Percentiles rank a stretch among this genome's conserved stretches.
phyloP scores from a whole-genome alignment of 2,329 filamentous ascomycete genomes.

The Colletotrichum spaethianum region DNA sequence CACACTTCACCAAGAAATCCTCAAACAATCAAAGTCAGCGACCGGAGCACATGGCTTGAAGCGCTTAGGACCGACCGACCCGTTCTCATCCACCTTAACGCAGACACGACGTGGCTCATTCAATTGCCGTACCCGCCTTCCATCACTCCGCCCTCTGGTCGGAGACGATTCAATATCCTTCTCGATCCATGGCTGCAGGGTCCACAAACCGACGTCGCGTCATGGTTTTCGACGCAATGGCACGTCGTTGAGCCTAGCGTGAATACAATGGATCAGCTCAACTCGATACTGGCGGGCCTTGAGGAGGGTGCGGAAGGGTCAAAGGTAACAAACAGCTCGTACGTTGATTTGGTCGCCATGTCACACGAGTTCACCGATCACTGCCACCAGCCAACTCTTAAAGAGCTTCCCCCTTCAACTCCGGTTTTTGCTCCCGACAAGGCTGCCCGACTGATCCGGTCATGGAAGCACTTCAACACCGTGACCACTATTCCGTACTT shows the following conservation, averaged over 20 bases:
- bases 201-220: conserved; percentile 73
- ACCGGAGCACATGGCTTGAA: conserved; percentile 24
- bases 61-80: conserved; percentile 45
- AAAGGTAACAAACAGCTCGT: conserved; percentile 46
- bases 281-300: conserved; percentile 63
- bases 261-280: conserved; percentile 68
- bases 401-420: conserved; percentile 65
- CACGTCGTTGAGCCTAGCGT: conserved; percentile 70
- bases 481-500: conserved; percentile 67
- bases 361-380: conserved; percentile 80
- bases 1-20: neutral
- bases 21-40: conserved; percentile 22
- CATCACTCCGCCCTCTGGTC: conserved; percentile 56
- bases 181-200: conserved; percentile 77
- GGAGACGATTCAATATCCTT: conserved; percentile 73
- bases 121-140: conserved; percentile 70
- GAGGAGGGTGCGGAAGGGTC: conserved; percentile 52
- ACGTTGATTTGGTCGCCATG: conserved; percentile 72
- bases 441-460: conserved; percentile 68
- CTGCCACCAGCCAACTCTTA: conserved; percentile 73
- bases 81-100: conserved; percentile 75
- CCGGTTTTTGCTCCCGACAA: conserved; percentile 73
- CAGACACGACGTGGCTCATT: conserved; percentile 78
- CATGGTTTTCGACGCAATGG: conserved; percentile 77
- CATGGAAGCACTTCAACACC: conserved; percentile 71